Evolutionary conservation across 2,329 filamentous ascomycete genomes (phyloP), one percentile per base, ranked within the genome.

Genomic region (Fusarium caatingaense): DNA sequence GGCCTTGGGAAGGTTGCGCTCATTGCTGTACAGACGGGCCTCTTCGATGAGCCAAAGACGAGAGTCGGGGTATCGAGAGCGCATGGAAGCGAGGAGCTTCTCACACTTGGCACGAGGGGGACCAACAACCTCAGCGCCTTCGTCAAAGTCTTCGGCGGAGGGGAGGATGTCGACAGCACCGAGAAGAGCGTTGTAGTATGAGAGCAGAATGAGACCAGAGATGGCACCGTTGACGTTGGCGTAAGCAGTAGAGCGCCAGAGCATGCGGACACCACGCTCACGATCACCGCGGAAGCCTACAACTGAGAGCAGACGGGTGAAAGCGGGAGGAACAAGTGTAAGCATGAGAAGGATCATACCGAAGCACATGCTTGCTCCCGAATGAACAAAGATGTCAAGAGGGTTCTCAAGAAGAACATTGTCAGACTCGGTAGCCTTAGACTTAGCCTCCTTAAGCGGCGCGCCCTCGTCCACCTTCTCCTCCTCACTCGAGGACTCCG

Each of bases 241-340:
- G 78, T 94, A 96, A 51, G 90, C 89, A 23, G 93, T 94, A 15
- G 93, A 93, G 77, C 93, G 90, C 96, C 96, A 99, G 7, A 99
- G 88, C 88, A 98, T 92, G 41, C 87, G 85, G 32, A 98, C 85
- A 12, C 94, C 96, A 41, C 91, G 87, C 66, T 93, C 89, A 45
- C 94, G 91, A 77, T 98, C 94, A 32, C 96, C 96, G 66, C 89
- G 90, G 81, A 98, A 98, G 2, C 96, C 96, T 30, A 98, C 92
- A 44, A 98, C 91, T 63, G 91, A 93, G 6, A 98, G 85, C 2
- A 99, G 87, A 59, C 89, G 92, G n/a, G 89, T 91, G 79, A 98
- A 97, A 1, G 94, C 89, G 0, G 96, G 96, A 0, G 96, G 97
- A 1, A 98, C 90, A 83, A 98, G 92, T 15, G 93, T 97, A n/a